Percentiles rank a stretch among this genome's conserved stretches.
These are phyloP conservation scores for Backusella parvicylindrica DNA, from an alignment of 192 early-diverging fungal genomes.

Conservation along the genomic window DNA sequence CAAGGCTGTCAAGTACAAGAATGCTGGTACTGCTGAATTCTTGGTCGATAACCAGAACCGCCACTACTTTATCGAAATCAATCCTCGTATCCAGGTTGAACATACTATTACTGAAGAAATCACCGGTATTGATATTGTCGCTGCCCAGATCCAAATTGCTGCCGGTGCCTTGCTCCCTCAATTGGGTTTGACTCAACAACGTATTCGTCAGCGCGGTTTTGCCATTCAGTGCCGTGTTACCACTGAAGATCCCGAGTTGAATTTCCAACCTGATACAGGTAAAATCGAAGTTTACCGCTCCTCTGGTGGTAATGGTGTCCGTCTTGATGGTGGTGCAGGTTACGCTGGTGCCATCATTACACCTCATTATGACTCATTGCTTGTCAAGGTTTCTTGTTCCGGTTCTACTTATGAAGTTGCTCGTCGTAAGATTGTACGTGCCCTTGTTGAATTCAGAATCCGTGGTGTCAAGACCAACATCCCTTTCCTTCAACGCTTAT, in stretches of 20 bases:
- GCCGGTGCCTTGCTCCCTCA: slow-evolving; percentile 78
- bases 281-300: slow-evolving; percentile 94
- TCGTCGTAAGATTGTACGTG: slow-evolving; percentile 82
- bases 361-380: slow-evolving; percentile 92
- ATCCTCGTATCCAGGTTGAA: slow-evolving; percentile 98
- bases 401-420: slow-evolving; percentile 89
- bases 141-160: slow-evolving; percentile 93
- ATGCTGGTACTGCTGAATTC: slow-evolving; percentile 98
- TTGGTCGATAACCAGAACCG: slow-evolving; percentile 82
- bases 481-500: slow-evolving; percentile 85
- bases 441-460: slow-evolving; percentile 92
- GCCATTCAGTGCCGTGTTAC: slow-evolving; percentile 98
- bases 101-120: slow-evolving; percentile 98
- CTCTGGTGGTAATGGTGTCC: slow-evolving; percentile 83
- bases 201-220: slow-evolving; percentile 74
- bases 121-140: slow-evolving; percentile 92
- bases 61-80: slow-evolving; percentile 98
- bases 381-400: slow-evolving; percentile 87
- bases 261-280: slow-evolving; percentile 96
- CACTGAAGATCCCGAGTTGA: slow-evolving; percentile 89
- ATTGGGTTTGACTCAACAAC: slow-evolving; percentile 77
- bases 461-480: slow-evolving; percentile 97
- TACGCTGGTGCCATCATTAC: slow-evolving; percentile 91
- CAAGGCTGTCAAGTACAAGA: slow-evolving; percentile 83
- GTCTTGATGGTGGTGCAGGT: slow-evolving; percentile 86